Base-by-base conservation (phyloP, 2,329 filamentous ascomycete genomes). In the Sporothrix pallida region DNA sequence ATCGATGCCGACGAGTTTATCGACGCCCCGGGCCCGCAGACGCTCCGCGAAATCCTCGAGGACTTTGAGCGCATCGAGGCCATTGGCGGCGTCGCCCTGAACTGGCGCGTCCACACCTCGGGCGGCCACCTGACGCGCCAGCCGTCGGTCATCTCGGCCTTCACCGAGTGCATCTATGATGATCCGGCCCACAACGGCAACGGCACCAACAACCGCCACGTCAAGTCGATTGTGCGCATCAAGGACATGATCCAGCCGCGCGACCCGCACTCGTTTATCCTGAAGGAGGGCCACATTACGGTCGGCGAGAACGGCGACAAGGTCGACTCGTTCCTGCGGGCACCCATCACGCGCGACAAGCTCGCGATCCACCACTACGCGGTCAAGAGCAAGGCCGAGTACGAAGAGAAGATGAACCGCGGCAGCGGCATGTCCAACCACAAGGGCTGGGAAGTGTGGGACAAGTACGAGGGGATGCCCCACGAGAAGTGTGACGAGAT, bases 381-480 rank as follows among this genome's bases (percentile, higher is more conserved):
- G 0, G 23, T 70, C 44, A 75, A 74, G 73, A 75, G 74, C 67
- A 54, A 58, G 26, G 72, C 17, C 20, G 74, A 75, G 67, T 75
- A n/a, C 17, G 72, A 73, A 44, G 71, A 72, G 44, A 75, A 75
- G 73, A 75, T 75, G 70, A 17, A 37, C 23, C 74, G 74, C 67
- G 74, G 74, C 60, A 75, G 73, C 50, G 74, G 20, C 68, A 75
- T 75, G 74, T 75, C 74, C 52, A 71, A 73, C 71, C 73, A 73
- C 71, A 75, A 75, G 54, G 62, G 48, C 52, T 74, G 73, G 73
- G 70, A 73, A 1, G 63, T 10, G 1, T 74, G 72, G 74, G 46
- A 74, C 7, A 10, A 68, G 54, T 69, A 71, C 37, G 72, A 75
- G 46, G 50, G 52, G 42, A 70, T 52, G 31, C 67, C 70, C n/a